phyloP scores from a whole-genome alignment of 371 early-diverging fungal genomes.

The Mucor lusitanicus region DNA sequence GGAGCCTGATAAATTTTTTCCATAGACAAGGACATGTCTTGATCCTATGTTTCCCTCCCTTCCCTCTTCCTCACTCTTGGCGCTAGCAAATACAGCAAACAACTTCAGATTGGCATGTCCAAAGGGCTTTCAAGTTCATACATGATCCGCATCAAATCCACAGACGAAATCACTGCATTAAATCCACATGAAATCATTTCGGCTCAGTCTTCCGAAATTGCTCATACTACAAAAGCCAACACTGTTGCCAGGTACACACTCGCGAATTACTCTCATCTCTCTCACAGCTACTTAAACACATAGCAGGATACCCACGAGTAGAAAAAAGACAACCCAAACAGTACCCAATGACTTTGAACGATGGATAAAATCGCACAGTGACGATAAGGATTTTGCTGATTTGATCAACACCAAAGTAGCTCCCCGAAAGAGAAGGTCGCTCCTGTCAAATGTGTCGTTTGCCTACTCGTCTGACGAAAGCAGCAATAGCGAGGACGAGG shows the following conservation, averaged over 20 bases:
- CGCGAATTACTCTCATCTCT: background rate
- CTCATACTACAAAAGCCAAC: background rate
- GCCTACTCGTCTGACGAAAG: background rate
- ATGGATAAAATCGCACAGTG: background rate
- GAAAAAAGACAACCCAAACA: background rate
- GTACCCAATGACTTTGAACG: background rate
- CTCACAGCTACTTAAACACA: no score
- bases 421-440: background rate
- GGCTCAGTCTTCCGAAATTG: background rate
- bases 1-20: background rate
- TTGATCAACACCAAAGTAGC: background rate
- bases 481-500: background rate
- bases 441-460: slow-evolving; percentile 1
- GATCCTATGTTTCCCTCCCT: background rate
- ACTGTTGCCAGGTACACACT: background rate
- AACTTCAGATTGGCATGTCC: background rate
- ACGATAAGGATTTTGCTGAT: background rate
- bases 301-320: background rate
- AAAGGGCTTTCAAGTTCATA: slow-evolving; percentile 1
- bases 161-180: background rate
- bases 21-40: background rate
- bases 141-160: background rate
- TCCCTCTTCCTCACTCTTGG: background rate
- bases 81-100: background rate
- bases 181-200: background rate